Evolutionary conservation across 441 rosid species (phyloP), one percentile per base, ranked within the genome.

Genomic region (Rhodomyrtus psidioides): DNA sequence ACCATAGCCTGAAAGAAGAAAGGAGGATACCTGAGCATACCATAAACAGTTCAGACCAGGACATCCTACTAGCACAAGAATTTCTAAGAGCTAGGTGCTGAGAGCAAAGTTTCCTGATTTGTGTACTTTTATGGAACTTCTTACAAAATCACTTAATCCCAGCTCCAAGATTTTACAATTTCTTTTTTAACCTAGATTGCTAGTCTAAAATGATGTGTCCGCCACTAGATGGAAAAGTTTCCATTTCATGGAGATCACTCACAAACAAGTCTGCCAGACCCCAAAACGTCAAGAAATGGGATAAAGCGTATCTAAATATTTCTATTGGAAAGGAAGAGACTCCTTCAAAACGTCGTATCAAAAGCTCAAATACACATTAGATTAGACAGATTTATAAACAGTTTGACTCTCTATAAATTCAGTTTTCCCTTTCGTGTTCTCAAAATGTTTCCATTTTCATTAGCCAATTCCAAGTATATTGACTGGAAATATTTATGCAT

Each of bases 1-100:
- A 95, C 96, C 98, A 94, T 96, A 30, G 99, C 98, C 98, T 96
- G 90, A 85, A 83, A 90, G 49, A 88, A 87, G n/a, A 55, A 42
- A 83, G 39, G 39, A 42, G n/a, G 49, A 70, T 39, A 26, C 49
- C 76, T 70, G 8, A 70, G 51, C 49, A 39, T 10, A 39, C 5
- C 16, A 70, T 1, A 70, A 70, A 70, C 79, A 39, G 49, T 70
- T 70, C 79, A 39, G 49, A 70, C 49, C 49, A 70, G 49, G 39
- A 49, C 49, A 70, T 70, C 51, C 79, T 21, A 39, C n/a, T 39
- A 70, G 49, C 79, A 39, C 51, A 70, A 39, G 49, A 39, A 39
- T 70, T 24, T 21, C 39, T 21, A 70, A 39, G 23, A 70, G 79
- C 79, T 39, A 70, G n/a, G 49, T 39, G 16, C 16, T 21, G n/a